Percentiles rank a stretch among this genome's conserved stretches.
These are phyloP conservation scores for Beauveria bassiana DNA, from an alignment of 2,329 filamentous ascomycete species.

Conservation along the genomic window DNA sequence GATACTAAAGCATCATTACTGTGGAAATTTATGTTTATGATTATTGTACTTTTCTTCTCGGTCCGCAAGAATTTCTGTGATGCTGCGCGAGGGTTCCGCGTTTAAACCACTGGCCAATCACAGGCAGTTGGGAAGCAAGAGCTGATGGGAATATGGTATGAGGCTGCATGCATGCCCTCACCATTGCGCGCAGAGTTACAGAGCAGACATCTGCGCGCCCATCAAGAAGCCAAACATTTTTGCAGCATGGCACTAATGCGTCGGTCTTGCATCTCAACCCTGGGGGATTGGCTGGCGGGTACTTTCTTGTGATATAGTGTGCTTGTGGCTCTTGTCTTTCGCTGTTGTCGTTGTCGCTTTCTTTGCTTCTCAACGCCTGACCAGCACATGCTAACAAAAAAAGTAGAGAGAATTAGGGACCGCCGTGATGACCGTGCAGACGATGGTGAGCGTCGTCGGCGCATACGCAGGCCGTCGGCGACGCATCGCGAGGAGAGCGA, in stretches of 20 bases:
- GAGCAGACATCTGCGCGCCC: neutral
- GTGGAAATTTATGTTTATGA: constrained; percentile 11
- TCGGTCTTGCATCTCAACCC: neutral
- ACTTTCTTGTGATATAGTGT: constrained; percentile 1
- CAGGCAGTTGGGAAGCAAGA: neutral
- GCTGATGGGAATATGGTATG: neutral
- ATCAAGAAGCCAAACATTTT: neutral
- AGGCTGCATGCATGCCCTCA: neutral
- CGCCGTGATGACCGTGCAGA: neutral
- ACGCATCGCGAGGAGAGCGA: constrained; percentile 21
- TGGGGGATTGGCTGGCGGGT: neutral
- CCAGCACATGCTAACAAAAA: neutral
- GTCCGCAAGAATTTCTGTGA: constrained; percentile 4
- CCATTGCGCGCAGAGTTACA: neutral
- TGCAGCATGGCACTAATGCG: constrained; percentile 7
- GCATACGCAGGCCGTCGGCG: neutral
- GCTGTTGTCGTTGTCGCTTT: neutral
- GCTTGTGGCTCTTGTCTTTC: neutral
- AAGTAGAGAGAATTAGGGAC: neutral
- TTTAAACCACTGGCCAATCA: neutral
- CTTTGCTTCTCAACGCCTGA: neutral
- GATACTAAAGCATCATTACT: constrained; percentile 6
- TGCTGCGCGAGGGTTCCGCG: neutral
- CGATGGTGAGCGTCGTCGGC: neutral
- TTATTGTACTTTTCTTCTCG: neutral